Base-by-base conservation (phyloP, 2,329 filamentous ascomycete species). In the Scedosporium dehoogii region DNA sequence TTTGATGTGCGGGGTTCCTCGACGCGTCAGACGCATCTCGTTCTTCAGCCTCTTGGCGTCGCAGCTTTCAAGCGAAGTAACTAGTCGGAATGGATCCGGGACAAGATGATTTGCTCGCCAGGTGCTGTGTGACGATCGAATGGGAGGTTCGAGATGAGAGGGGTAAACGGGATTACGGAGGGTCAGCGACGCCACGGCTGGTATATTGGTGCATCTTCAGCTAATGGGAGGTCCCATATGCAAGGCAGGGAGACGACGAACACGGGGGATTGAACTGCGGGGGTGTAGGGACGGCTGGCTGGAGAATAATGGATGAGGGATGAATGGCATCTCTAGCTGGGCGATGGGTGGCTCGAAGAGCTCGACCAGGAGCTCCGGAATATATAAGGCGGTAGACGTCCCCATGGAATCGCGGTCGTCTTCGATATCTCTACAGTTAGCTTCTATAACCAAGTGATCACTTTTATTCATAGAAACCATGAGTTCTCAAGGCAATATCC, bases 401-500 rank as follows among this genome's bases (percentile, higher is more conserved):
- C 9, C 10, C 10, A 38, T 38, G 10, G 33, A 38, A 9, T 38
- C 33, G 14, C 10, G 9, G 12, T 38, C 33, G 33, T 6, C 33
- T 12, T 38, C 33, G 33, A 4, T 12, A 38, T 38, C 9, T 38
- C 33, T 38, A 38, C 10, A 14, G 33, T 6, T 4, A 38, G 10
- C 10, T 38, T 4, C 9, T 38, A 38, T 14, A 38, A 38, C 9
- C 10, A 38, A 38, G 33, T 38, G 33, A 38, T 38, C 33, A 38
- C 33, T 3, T 38, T 38, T 38, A 2, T 38, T 14, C 33, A 4
- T 38, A 38, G 33, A 38, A 38, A 38, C 33, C 23, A 59, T 61
- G 59, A 61, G 59, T 41, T 55, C 59, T n/a, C 59, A 55, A 23
- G 27, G 16, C 5, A 56, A 61, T 41, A 12, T 56, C n/a, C 51